These are phyloP conservation scores for Citrus trifoliata DNA, from an alignment of 345 rosid genomes.

Conservation along the genomic window DNA sequence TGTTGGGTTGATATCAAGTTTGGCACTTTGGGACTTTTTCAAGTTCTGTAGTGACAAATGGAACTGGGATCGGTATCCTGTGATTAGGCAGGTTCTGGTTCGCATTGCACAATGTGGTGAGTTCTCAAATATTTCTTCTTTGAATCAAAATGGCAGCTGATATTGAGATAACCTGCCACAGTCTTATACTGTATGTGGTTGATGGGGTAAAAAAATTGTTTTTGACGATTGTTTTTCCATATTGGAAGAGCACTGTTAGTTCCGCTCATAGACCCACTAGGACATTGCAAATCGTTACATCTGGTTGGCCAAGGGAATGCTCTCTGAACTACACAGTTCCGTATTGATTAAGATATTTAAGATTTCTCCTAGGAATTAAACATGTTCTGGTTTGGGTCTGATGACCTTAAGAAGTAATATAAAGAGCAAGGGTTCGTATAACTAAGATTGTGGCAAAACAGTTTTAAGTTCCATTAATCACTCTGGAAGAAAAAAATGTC, in stretches of 20 bases:
- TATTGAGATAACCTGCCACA: not conserved
- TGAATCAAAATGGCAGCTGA: not conserved
- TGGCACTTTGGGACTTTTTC: constrained; percentile 87
- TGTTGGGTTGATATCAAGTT: constrained; percentile 69
- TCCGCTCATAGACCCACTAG: not conserved
- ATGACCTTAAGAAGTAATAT: not conserved
- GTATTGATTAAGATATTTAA: not conserved
- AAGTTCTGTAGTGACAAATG: constrained; percentile 64
- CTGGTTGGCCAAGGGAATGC: not conserved
- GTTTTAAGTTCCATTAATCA: not conserved
- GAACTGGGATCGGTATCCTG: constrained; percentile 65
- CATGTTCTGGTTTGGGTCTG: not conserved
- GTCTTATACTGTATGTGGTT: not conserved
- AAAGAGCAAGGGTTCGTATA: not conserved
- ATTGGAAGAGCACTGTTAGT: not conserved
- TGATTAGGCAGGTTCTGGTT: constrained; percentile 42
- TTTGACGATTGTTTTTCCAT: not conserved
- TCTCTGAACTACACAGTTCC: not conserved
- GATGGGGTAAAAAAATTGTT: not conserved
- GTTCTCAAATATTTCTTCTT: constrained; percentile 12
- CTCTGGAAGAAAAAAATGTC: not conserved
- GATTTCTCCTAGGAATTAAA: not conserved
- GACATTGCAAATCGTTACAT: not conserved
- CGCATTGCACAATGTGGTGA: constrained; percentile 75
- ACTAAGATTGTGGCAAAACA: not conserved